Evolutionary conservation across 805 yeast species (phyloP).

Genomic region (Pichia phayaonensis): DNA sequence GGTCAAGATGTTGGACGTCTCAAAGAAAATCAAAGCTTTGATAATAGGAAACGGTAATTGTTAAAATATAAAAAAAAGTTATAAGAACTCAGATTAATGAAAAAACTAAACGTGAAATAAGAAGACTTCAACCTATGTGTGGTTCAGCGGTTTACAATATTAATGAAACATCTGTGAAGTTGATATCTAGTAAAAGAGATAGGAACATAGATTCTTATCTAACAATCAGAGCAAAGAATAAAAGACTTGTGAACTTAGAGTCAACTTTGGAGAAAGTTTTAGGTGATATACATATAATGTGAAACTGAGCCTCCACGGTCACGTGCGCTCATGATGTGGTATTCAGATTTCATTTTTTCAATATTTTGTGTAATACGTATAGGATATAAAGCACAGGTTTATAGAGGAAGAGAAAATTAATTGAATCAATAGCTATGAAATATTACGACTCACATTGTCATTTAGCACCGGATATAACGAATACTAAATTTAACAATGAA

Average conservation of each 20-base stretch:
- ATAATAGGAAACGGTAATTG: background rate
- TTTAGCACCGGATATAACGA: conserved; percentile 21
- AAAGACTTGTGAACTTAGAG: background rate
- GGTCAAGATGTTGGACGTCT: background rate
- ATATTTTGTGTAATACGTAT: too few relatives aligned
- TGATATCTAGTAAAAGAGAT: background rate
- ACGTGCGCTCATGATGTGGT: too few relatives aligned
- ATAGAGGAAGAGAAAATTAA: too few relatives aligned
- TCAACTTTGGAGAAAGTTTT: background rate
- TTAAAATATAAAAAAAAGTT: background rate
- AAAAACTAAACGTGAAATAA: background rate
- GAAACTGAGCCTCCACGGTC: background rate
- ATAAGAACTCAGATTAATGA: background rate
- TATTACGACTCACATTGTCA: conserved; percentile 37
- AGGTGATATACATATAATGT: background rate
- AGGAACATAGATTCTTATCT: background rate
- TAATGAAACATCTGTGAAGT: background rate
- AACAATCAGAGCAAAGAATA: background rate
- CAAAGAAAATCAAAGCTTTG: background rate
- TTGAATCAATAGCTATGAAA: background rate
- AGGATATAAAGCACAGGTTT: too few relatives aligned
- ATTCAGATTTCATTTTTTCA: too few relatives aligned
- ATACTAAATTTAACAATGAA: background rate
- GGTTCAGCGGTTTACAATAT: background rate
- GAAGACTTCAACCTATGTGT: background rate